Evolutionary conservation across 768 basidiomycete species (phyloP).

Genomic region (Lyophyllum semitale): DNA sequence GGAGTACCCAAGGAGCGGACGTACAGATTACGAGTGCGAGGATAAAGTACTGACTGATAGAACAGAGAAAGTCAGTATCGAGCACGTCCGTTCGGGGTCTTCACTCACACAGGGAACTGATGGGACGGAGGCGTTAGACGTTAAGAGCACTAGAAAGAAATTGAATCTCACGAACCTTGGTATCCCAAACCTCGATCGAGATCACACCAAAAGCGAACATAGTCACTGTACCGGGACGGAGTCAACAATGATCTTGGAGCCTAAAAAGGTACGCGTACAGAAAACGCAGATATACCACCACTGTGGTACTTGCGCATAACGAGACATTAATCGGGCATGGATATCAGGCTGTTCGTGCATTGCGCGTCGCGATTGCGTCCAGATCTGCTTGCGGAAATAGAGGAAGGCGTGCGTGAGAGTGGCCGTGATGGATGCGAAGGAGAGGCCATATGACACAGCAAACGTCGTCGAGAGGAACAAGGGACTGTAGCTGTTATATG

Average conservation of each 20-base stretch:
- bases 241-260: not conserved
- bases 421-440: slow-evolving; percentile 81
- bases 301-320: slow-evolving; percentile 75
- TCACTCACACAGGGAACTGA: slow-evolving; percentile 64
- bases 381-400: slow-evolving; percentile 80
- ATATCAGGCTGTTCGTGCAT: slow-evolving; percentile 83
- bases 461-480: slow-evolving; percentile 73
- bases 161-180: slow-evolving; percentile 30
- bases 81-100: not conserved
- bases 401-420: slow-evolving; percentile 71
- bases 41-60: slow-evolving; percentile 51
- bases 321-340: slow-evolving; percentile 79
- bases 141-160: not conserved
- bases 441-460: slow-evolving; percentile 76
- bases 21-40: slow-evolving; percentile 64
- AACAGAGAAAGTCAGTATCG: not conserved
- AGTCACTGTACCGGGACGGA: slow-evolving; percentile 30
- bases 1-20: slow-evolving; percentile 12
- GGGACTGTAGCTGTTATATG: slow-evolving; percentile 60
- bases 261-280: slow-evolving; percentile 29
- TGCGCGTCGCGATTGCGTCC: slow-evolving; percentile 66
- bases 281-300: slow-evolving; percentile 85
- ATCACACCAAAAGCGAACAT: slow-evolving; percentile 74
- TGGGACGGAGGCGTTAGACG: not conserved
- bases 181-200: slow-evolving; percentile 73